Percentiles rank a stretch among this genome's conserved stretches.
phyloP scores from a whole-genome alignment of 2,329 filamentous ascomycete genomes.

The Curvularia sp. region DNA sequence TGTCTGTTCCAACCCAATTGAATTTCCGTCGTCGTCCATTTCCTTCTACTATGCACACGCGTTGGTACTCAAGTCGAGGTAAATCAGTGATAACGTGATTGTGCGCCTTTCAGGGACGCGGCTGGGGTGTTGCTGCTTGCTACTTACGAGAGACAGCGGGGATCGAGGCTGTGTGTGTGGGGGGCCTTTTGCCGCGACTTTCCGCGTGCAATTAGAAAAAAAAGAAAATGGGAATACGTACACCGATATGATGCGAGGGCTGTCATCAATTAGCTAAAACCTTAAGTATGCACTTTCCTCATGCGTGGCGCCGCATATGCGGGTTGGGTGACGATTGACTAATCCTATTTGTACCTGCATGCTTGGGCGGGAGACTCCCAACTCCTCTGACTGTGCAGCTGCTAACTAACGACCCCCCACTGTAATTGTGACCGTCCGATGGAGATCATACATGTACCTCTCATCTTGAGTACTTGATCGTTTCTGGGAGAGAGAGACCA shows the following conservation, averaged over 20 bases:
- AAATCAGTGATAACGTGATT: constrained; percentile 3
- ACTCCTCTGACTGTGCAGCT: constrained; percentile 4
- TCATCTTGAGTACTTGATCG: constrained; percentile 3
- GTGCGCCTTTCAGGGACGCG: neutral
- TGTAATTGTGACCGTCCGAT: neutral
- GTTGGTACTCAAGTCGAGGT: neutral
- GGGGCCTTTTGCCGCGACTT: constrained; percentile 9
- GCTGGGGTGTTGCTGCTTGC: neutral
- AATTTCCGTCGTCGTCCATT: constrained; percentile 14
- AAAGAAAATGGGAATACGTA: neutral
- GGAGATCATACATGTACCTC: neutral
- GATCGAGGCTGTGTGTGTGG: constrained; percentile 7
- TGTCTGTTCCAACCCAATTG: constrained; percentile 30
- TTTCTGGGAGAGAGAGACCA: neutral
- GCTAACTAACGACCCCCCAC: constrained; percentile 5
- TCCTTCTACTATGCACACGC: constrained; percentile 2
- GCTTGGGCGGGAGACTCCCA: neutral
- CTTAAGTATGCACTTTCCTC: constrained; percentile 3
- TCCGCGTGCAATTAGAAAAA: neutral
- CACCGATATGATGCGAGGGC: neutral
- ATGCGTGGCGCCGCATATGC: constrained; percentile 5
- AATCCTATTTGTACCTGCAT: constrained; percentile 18
- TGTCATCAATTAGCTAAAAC: constrained; percentile 16
- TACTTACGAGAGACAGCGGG: neutral
- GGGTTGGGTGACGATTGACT: constrained; percentile 6